Base-by-base conservation (phyloP, 2,329 filamentous ascomycete genomes). In the Aureobasidium mangrovei region DNA sequence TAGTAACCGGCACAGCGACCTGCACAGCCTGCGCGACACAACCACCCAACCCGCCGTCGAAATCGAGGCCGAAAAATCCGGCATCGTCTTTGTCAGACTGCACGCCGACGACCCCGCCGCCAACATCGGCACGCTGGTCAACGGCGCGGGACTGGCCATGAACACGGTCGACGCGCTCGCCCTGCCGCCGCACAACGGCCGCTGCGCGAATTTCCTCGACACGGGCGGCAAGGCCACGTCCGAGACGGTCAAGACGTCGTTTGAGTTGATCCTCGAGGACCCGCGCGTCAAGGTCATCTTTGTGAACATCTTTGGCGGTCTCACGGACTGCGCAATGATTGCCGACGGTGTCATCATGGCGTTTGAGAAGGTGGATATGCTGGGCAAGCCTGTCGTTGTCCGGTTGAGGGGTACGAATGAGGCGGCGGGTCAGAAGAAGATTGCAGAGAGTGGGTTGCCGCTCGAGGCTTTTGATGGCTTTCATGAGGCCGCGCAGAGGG, bases 121-220 rank as follows among this genome's bases (percentile, higher is more conserved):
- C 52, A 82, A 82, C 58, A 84, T 95, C 52, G 90, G 88, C 36
- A 95, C 86, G 0, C 74, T 94, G 8, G 88, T 95, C 59, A 95
- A 95, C 64, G 89, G 90, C 41, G 90, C 91, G 0, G 90, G 90
- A 0, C 78, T 95, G 1, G 89, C 89, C 0, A 93, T 95, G 86
- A 93, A 93, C 66, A 95, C 89, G 0, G 83, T 91, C 57, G 90
- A 95, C 66, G 85, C 86, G 0, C 79, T 95, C 1, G 75, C 79
- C 2, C 72, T 81, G 9, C 46, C 55, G 4, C 57, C 57, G 2
- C 79, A 81, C 53, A 84, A 84, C 7, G 87, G 87, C 2, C 70
- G 75, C 33, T 84, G 84, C 27, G 82, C 88, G 8, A 95, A 95
- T 63, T 95, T 95, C 67, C 77, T 95, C 53, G 90, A 95, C 67